Conservation (phyloP, 441 rosid species). For the Gossypium gossypioides region DNA sequence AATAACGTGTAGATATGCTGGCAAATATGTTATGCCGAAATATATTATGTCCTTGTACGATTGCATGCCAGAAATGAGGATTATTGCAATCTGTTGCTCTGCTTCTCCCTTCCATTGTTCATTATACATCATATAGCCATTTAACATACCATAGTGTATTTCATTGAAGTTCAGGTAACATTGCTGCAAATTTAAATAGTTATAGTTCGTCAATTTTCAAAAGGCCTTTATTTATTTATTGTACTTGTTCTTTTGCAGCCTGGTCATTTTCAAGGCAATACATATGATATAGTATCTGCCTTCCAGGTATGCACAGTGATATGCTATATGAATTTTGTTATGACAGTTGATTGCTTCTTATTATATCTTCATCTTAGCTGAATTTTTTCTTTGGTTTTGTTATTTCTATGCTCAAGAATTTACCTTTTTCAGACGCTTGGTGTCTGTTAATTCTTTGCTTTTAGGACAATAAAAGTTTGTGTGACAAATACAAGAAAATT, state of each 20-base stretch:
- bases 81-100: neutral
- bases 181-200: neutral
- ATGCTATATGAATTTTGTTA: neutral
- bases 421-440: neutral
- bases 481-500: neutral
- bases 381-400: neutral
- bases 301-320: slow-evolving; percentile 56
- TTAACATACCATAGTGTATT: neutral
- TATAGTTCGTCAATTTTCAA: too few species aligned
- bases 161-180: neutral
- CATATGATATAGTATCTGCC: slow-evolving; percentile 82
- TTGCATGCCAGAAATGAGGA: neutral
- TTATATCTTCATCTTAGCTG: neutral
- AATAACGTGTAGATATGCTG: neutral
- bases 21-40: neutral
- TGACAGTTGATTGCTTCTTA: neutral
- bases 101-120: neutral
- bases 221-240: neutral
- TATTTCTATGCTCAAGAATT: neutral
- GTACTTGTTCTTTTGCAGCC: slow-evolving; percentile 26
- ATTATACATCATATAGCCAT: neutral
- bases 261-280: slow-evolving; percentile 70
- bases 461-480: neutral
- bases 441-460: neutral
- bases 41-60: neutral